These are phyloP conservation scores for Gyromitra esculenta DNA, from an alignment of 2,329 filamentous ascomycete genomes.

Conservation along the genomic window DNA sequence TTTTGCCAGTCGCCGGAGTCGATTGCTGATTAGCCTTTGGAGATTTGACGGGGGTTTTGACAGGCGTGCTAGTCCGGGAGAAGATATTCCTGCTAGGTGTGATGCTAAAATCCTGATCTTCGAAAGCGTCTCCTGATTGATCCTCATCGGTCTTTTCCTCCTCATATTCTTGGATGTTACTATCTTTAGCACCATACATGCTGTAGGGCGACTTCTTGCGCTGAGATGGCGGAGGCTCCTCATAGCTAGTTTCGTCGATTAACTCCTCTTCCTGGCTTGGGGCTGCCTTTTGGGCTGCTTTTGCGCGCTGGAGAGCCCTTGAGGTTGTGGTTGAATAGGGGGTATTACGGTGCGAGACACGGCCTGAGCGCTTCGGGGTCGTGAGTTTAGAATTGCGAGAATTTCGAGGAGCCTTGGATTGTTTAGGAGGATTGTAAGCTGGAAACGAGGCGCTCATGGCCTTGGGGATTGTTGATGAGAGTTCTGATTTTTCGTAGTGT, in stretches of 20 bases:
- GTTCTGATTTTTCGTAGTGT: conserved; percentile 15
- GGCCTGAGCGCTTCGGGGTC: conserved; percentile 46
- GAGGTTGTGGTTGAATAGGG: conserved; percentile 52
- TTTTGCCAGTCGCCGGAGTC: conserved; percentile 45
- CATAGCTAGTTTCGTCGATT: conserved; percentile 52
- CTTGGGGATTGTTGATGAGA: conserved; percentile 1
- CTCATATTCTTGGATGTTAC: conserved; percentile 31
- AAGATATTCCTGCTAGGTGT: conserved; percentile 47
- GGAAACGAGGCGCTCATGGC: conserved; percentile 36
- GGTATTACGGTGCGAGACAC: conserved; percentile 43
- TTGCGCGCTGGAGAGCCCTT: conserved; percentile 47
- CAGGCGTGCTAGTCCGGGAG: conserved; percentile 40
- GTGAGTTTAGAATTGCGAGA: conserved; percentile 50
- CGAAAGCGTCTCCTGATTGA: conserved; percentile 18
- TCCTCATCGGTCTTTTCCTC: conserved; percentile 47
- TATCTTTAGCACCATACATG: conserved; percentile 48
- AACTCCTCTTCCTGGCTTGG: conserved; percentile 48
- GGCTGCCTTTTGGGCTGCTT: conserved; percentile 37
- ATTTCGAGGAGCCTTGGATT: conserved; percentile 20
- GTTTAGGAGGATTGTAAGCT: conserved; percentile 31
- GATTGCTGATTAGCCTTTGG: conserved; percentile 25
- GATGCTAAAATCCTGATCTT: conserved; percentile 31
- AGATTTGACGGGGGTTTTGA: conserved; percentile 38
- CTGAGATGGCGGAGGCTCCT: conserved; percentile 23
- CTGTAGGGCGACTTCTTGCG: conserved; percentile 36